A percentile compares a stretch with the other conserved stretches of the same genome.
Conservation (phyloP, 73 alveolate genomes). For the Uronychia setigera region DNA sequence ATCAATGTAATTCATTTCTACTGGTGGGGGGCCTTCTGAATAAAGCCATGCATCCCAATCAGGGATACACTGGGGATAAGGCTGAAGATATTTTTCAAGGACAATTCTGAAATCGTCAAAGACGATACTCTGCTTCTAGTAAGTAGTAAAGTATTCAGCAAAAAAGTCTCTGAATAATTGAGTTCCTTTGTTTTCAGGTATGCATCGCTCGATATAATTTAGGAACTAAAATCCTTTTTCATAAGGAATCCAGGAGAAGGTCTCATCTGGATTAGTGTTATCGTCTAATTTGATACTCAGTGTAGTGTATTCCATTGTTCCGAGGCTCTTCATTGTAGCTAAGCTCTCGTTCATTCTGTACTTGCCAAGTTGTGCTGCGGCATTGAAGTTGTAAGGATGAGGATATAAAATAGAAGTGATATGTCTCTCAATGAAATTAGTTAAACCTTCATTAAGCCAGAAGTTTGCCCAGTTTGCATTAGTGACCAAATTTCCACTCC, state of each 20-base stretch:
- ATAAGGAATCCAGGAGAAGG: slow-evolving; percentile 97
- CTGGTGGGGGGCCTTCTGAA: too few relatives aligned
- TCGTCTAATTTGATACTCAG: slow-evolving; percentile 82
- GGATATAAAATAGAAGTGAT: slow-evolving; percentile 1
- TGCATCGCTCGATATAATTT: too few relatives aligned
- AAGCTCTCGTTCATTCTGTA: background rate
- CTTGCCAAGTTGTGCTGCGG: background rate
- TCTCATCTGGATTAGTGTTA: slow-evolving; percentile 97
- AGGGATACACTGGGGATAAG: too few relatives aligned
- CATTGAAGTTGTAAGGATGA: background rate
- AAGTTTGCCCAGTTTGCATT: slow-evolving; percentile 82
- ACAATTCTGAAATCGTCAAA: too few relatives aligned
- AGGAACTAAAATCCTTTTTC: too few relatives aligned
- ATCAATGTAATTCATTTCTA: too few relatives aligned
- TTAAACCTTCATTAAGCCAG: slow-evolving; percentile 90
- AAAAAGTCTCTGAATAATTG: too few relatives aligned
- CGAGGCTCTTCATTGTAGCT: background rate
- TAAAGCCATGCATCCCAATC: too few relatives aligned
- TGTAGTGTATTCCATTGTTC: slow-evolving; percentile 71
- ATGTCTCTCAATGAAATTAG: slow-evolving; percentile 76
- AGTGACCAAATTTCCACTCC: slow-evolving; percentile 91
- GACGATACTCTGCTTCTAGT: too few relatives aligned
- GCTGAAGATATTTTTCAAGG: too few relatives aligned
- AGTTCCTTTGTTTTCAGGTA: too few relatives aligned
- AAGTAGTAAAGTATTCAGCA: too few relatives aligned